Conservation (phyloP, 805 yeast genomes). For the Pichia cephalocereana region DNA sequence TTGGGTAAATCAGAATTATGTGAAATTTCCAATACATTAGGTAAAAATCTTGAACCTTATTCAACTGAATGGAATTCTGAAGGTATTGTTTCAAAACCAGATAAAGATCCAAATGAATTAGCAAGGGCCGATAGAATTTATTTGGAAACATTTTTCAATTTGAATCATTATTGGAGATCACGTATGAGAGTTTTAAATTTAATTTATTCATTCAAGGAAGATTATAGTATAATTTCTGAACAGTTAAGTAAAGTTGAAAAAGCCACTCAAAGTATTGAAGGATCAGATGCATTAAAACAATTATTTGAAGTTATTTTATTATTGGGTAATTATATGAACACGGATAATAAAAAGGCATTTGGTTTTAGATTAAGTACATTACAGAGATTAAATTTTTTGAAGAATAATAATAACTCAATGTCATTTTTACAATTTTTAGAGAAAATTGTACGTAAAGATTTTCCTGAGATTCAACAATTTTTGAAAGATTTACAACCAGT, state of each 20-base stretch:
- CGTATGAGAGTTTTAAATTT: slow-evolving; percentile 77
- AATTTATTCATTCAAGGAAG: slow-evolving; percentile 63
- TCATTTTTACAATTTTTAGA: slow-evolving; percentile 91
- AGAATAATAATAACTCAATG: slow-evolving; percentile 79
- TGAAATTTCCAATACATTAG: slow-evolving; percentile 63
- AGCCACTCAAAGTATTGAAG: slow-evolving; percentile 58
- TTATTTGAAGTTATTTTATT: slow-evolving; percentile 78
- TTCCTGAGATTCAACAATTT: slow-evolving; percentile 70
- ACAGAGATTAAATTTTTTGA: slow-evolving; percentile 81
- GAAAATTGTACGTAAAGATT: slow-evolving; percentile 70
- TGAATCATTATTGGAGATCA: slow-evolving; percentile 86
- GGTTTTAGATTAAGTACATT: slow-evolving; percentile 90
- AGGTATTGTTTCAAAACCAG: slow-evolving; percentile 34
- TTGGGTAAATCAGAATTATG: slow-evolving; percentile 65
- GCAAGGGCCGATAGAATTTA: slow-evolving; percentile 83
- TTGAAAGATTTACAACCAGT: slow-evolving; percentile 61
- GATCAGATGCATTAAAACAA: slow-evolving; percentile 57
- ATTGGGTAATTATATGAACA: slow-evolving; percentile 96
- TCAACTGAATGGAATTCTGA: slow-evolving; percentile 56
- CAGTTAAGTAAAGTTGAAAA: slow-evolving; percentile 65
- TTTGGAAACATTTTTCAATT: slow-evolving; percentile 71
- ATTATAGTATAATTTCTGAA: slow-evolving; percentile 58
- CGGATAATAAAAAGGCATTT: slow-evolving; percentile 78
- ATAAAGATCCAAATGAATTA: slow-evolving; percentile 64
- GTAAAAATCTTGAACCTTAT: slow-evolving; percentile 72